Evolutionary conservation across 306 rosid species (phyloP).

Genomic region (Ammopiptanthus mongolicus): DNA sequence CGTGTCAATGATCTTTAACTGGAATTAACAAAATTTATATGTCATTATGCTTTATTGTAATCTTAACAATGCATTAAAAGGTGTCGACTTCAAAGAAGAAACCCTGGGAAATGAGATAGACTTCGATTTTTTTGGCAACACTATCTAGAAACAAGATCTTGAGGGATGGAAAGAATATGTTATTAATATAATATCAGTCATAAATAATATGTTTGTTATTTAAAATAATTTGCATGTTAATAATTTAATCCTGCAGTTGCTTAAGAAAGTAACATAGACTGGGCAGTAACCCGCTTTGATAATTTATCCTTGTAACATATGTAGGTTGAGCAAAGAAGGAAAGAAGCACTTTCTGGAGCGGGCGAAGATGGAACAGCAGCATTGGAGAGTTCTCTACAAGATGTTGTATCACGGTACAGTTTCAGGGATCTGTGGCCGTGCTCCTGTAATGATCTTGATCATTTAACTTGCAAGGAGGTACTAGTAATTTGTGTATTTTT

Average conservation of each 20-base stretch:
- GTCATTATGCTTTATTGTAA: neutral
- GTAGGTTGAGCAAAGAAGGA: slow-evolving; percentile 89
- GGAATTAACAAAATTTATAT: neutral
- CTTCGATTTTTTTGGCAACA: neutral
- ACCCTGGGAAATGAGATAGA: neutral
- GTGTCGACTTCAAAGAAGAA: neutral
- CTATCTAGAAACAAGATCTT: neutral
- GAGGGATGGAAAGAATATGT: slow-evolving; percentile 3
- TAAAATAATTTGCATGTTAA: neutral
- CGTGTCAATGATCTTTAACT: neutral
- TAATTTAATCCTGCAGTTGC: neutral
- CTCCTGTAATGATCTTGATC: slow-evolving; percentile 75
- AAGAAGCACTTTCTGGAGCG: slow-evolving; percentile 70
- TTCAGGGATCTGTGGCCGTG: slow-evolving; percentile 98
- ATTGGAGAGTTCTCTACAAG: slow-evolving; percentile 68
- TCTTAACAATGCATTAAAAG: neutral
- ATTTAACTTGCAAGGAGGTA: slow-evolving; percentile 86
- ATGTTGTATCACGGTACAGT: slow-evolving; percentile 85
- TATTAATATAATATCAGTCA: neutral
- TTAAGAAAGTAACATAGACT: neutral
- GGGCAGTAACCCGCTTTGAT: neutral
- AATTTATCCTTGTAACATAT: slow-evolving; percentile 13
- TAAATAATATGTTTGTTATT: neutral
- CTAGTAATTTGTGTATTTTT: neutral
- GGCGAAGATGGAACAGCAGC: slow-evolving; percentile 65